Conservation (phyloP, 768 basidiomycete genomes). For the Gloeophyllum trabeum region DNA sequence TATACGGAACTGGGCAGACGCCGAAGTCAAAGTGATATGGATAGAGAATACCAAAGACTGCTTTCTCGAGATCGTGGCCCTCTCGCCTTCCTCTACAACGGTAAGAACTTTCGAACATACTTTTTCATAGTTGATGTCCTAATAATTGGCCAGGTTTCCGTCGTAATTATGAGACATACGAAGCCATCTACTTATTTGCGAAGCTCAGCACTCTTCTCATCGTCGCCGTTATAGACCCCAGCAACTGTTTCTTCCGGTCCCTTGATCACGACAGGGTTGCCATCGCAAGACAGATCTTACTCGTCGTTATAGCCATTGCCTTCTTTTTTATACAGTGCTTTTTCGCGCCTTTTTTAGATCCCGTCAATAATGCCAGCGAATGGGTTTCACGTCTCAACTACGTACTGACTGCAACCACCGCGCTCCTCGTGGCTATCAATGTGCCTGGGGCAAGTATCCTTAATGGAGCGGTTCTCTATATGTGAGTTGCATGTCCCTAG, state of each 20-base stretch:
- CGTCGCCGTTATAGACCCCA: slow-evolving; percentile 51
- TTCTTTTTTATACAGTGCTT: slow-evolving; percentile 57
- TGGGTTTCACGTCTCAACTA: slow-evolving; percentile 66
- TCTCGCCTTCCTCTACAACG: slow-evolving; percentile 59
- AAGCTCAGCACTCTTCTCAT: slow-evolving; percentile 60
- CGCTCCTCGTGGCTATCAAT: slow-evolving; percentile 49
- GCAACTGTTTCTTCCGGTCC: slow-evolving; percentile 65
- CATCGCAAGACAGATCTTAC: slow-evolving; percentile 48
- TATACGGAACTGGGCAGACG: slow-evolving; percentile 64
- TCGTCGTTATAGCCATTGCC: slow-evolving; percentile 41
- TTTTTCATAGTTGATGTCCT: slow-evolving; percentile 1
- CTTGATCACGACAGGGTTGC: slow-evolving; percentile 36
- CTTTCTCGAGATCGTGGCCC: slow-evolving; percentile 55
- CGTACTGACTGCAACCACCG: slow-evolving; percentile 49
- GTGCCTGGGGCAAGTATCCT: slow-evolving; percentile 42
- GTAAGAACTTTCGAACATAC: slow-evolving; percentile 24
- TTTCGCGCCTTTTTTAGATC: slow-evolving; percentile 54
- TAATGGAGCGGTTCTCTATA: slow-evolving; percentile 53
- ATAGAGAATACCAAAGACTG: slow-evolving; percentile 60
- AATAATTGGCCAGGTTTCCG: slow-evolving; percentile 42
- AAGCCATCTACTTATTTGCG: slow-evolving; percentile 53
- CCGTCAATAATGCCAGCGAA: slow-evolving; percentile 66
- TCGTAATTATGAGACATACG: slow-evolving; percentile 55
- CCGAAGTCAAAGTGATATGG: slow-evolving; percentile 43
- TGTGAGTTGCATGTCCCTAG: slow-evolving; percentile 31